Evolutionary conservation across 768 basidiomycete species (phyloP).

Genomic region (Coprinopsis cinerea): DNA sequence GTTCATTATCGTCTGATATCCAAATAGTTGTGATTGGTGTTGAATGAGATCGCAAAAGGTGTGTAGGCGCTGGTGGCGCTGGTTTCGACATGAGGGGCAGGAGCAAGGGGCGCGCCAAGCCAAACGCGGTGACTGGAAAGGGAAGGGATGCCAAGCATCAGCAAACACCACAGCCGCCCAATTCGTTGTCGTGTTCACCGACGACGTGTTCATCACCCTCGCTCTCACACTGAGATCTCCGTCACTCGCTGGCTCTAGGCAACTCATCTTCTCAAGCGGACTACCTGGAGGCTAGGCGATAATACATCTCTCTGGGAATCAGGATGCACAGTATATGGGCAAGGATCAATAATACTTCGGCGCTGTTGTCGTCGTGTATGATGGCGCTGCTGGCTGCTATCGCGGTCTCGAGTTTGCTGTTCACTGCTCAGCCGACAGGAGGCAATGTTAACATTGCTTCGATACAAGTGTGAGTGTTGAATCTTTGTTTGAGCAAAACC

Average conservation of each 20-base stretch:
- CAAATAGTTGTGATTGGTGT: constrained; percentile 53
- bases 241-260: constrained; percentile 7
- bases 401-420: constrained; percentile 66
- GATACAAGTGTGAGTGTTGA: constrained; percentile 65
- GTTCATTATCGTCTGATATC: constrained; percentile 67
- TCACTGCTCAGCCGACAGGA: constrained; percentile 53
- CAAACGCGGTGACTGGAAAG: background rate
- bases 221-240: constrained; percentile 8
- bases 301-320: constrained; percentile 5
- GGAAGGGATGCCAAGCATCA: constrained; percentile 5
- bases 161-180: constrained; percentile 7
- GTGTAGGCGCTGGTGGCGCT: constrained; percentile 51
- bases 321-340: constrained; percentile 67
- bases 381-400: constrained; percentile 68
- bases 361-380: constrained; percentile 67
- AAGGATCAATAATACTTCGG: constrained; percentile 68
- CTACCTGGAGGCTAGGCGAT: constrained; percentile 1
- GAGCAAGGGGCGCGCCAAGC: background rate
- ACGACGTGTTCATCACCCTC: constrained; percentile 11
- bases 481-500: background rate
- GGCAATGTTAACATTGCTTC: constrained; percentile 47
- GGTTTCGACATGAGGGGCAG: constrained; percentile 15
- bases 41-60: constrained; percentile 70
- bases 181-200: constrained; percentile 3
- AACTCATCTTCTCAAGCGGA: background rate